Base-by-base conservation (phyloP, 2,329 filamentous ascomycete genomes). In the Magnaporthiopsis incrustans region DNA sequence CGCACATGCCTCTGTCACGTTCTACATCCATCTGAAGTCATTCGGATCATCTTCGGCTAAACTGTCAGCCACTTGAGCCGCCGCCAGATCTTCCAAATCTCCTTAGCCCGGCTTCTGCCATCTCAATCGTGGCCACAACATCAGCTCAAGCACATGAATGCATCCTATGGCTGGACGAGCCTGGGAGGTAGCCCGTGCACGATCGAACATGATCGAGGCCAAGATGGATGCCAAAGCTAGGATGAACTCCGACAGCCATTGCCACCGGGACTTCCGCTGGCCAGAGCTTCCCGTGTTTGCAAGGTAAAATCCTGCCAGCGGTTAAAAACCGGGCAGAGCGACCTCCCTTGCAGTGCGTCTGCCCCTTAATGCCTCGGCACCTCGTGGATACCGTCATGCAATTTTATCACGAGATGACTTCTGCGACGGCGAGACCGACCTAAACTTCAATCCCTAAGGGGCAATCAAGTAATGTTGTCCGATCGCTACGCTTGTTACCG, bases 41-140 rank as follows among this genome's bases (percentile, higher is more conserved):
- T 35, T 60, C 58, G 58, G 58, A 12, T 15, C 32, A 22, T 60
- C 58, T 25, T 60, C 58, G 58, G 58, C 27, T 60, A 53, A 53
- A 53, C n/a, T 22, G 4, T 4, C 6, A 25, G 44, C n/a, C 44
- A 25, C 44, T 53, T 53, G 44, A 53, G 44, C 44, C 44, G 44
- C 44, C 44, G 22, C 22, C 44, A 25, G 22, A 6, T 10, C 32
- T 33, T n/a, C n/a, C n/a, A n/a, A n/a, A n/a, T n/a, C n/a, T n/a
- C n/a, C n/a, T n/a, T 30, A 30, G 30, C 30, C 30, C 30, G 30
- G 7, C n/a, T 53, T 53, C 22, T 53, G 22, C 44, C 44, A 53
- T 53, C 44, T 53, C 44, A 53, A 53, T 53, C 44, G 44, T 11
- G 44, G 10, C 18, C 10, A 53, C 22, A 22, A 25, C 22, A 53